A percentile compares a stretch with the other conserved stretches of the same genome.
Conservation (phyloP, 139 green algal genomes). For the Raphidocelis subcapitata region DNA sequence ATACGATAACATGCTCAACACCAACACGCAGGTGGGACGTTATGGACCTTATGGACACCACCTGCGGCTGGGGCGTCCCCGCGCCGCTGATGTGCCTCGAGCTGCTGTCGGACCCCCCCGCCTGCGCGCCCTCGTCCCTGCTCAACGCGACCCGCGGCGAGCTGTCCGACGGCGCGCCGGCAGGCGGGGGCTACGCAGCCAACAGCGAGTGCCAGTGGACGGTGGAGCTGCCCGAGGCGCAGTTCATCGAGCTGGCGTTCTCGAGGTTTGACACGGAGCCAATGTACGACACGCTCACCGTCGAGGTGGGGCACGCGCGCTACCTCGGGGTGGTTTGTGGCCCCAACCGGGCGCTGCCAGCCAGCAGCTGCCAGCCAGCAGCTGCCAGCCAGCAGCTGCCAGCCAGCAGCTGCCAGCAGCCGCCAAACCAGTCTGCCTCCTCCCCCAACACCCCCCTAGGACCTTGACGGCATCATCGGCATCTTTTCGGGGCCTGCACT, state of each 20-base stretch:
- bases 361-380: too few species aligned
- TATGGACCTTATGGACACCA: conserved; percentile 19
- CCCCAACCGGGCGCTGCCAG: too few species aligned
- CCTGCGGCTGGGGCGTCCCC: conserved; percentile 10
- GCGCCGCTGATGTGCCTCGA: neutral
- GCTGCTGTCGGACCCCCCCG: conserved; percentile 19
- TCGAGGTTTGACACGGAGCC: conserved; percentile 23
- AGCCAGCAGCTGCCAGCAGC: too few species aligned
- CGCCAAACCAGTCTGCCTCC: too few species aligned
- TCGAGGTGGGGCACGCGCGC: conserved; percentile 24
- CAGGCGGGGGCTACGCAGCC: conserved; percentile 4
- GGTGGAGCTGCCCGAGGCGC: conserved; percentile 17
- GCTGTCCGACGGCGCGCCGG: neutral
- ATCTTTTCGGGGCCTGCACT: conserved; percentile 18
- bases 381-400: too few species aligned
- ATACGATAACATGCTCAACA: too few species aligned
- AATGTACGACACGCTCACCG: conserved; percentile 33
- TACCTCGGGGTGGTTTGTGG: too few species aligned
- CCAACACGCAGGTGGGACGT: neutral
- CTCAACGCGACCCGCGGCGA: conserved; percentile 7
- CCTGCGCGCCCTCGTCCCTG: conserved; percentile 8
- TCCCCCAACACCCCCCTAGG: conserved; percentile 2
- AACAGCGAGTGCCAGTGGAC: conserved; percentile 30
- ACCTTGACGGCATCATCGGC: conserved; percentile 39
- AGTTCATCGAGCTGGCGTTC: conserved; percentile 34